phyloP scores from a whole-genome alignment of 129 eudicot genomes.

The Flaveria ramosissima region DNA sequence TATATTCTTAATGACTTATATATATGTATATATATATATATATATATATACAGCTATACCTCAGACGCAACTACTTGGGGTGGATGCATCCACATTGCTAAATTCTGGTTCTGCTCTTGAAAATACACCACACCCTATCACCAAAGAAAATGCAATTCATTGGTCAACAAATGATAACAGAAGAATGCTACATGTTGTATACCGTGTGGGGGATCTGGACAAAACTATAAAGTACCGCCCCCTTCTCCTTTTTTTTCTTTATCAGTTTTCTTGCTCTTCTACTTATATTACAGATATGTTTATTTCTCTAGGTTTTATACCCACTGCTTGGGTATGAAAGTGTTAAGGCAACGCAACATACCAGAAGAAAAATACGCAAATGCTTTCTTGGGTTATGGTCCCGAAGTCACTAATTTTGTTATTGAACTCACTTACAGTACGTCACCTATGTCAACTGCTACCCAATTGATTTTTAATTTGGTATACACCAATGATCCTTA shows the following conservation, averaged over 20 bases:
- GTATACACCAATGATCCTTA: no score
- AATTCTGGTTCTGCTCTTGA: constrained; percentile 31
- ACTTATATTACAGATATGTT: not conserved
- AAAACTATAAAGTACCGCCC: constrained; percentile 72
- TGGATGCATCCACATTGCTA: constrained; percentile 45
- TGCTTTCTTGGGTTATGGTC: constrained; percentile 91
- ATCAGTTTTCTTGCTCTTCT: not conserved
- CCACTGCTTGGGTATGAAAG: constrained; percentile 88
- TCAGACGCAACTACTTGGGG: constrained; percentile 56
- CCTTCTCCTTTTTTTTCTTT: not conserved
- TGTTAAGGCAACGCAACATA: constrained; percentile 77
- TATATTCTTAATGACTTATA: not conserved
- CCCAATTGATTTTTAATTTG: not conserved
- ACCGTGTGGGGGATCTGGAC: constrained; percentile 88
- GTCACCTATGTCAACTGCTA: constrained; percentile 21
- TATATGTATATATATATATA: no score
- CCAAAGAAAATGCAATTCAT: constrained; percentile 54
- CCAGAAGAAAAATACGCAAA: constrained; percentile 86
- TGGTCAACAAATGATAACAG: constrained; percentile 79
- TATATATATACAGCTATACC: constrained; percentile 51
- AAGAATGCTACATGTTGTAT: constrained; percentile 89
- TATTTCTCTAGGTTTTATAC: constrained; percentile 66
- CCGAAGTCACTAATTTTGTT: constrained; percentile 75
- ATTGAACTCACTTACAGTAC: constrained; percentile 88
- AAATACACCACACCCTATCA: constrained; percentile 45